These are phyloP conservation scores for Neurospora cerealis DNA, from an alignment of 495 filamentous ascomycete species.

Conservation along the genomic window DNA sequence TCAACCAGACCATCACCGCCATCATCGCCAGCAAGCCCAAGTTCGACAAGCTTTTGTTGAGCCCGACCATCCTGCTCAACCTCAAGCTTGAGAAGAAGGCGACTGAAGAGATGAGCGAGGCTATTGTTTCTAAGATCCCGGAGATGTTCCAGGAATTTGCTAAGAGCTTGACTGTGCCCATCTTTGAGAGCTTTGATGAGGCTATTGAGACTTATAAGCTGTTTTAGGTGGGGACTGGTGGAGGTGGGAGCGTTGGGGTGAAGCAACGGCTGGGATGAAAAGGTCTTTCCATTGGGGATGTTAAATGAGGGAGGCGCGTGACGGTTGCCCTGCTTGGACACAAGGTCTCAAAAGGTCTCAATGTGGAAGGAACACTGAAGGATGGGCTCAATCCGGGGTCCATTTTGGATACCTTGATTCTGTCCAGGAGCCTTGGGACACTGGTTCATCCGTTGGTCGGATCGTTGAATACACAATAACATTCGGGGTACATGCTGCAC, in stretches of 20 bases:
- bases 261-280: not conserved
- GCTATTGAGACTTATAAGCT: constrained; percentile 19
- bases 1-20: constrained; percentile 18
- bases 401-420: not conserved
- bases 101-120: constrained; percentile 20
- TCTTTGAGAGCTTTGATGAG: constrained; percentile 18
- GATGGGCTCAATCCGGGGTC: not conserved
- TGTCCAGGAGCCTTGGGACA: not conserved
- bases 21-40: constrained; percentile 21
- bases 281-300: not conserved
- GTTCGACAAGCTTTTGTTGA: constrained; percentile 23
- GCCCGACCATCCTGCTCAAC: constrained; percentile 23
- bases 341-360: not conserved
- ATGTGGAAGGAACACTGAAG: not conserved
- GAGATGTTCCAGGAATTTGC: constrained; percentile 14
- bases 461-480: not conserved
- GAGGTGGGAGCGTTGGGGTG: not conserved
- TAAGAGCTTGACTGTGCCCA: constrained; percentile 13
- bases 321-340: not conserved
- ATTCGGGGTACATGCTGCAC: not conserved
- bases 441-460: not conserved
- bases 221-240: not conserved
- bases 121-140: constrained; percentile 26
- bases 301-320: not conserved
- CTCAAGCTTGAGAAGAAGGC: constrained; percentile 24